These are phyloP conservation scores for Euclidium syriacum DNA, from an alignment of 345 rosid genomes.

Conservation along the genomic window DNA sequence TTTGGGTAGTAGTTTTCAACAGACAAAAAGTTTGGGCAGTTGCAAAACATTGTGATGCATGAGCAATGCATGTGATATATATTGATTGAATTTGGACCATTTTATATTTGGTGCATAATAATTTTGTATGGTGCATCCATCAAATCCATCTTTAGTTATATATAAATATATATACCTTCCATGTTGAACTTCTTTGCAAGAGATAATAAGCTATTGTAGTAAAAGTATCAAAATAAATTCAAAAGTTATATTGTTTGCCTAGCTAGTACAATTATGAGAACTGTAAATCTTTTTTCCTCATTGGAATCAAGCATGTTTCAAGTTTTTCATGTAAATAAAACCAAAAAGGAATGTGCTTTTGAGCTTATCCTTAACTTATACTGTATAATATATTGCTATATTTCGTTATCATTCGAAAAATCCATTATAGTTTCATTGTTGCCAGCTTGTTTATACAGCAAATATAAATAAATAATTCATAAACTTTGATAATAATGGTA, in stretches of 20 bases:
- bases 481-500: neutral
- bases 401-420: conserved; percentile 21
- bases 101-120: neutral
- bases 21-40: conserved; percentile 11
- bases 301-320: neutral
- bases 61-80: conserved; percentile 21
- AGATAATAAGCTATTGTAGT: neutral
- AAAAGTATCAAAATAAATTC: neutral
- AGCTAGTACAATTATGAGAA: neutral
- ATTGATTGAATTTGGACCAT: conserved; percentile 12
- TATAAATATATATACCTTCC: neutral
- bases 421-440: conserved; percentile 8
- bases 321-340: neutral
- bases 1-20: conserved; percentile 1
- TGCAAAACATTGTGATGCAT: conserved; percentile 19
- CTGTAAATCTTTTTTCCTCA: neutral
- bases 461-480: neutral
- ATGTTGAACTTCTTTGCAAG: neutral
- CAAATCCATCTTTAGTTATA: conserved; percentile 9
- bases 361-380: conserved; percentile 8
- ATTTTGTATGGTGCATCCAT: conserved; percentile 19
- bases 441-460: conserved; percentile 25
- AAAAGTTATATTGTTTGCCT: neutral
- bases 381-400: conserved; percentile 7
- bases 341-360: neutral